Percentiles rank a stretch among this genome's conserved stretches.
phyloP scores from a whole-genome alignment of 768 basidiomycete species.

The Kwoniella newhampshirensis region DNA sequence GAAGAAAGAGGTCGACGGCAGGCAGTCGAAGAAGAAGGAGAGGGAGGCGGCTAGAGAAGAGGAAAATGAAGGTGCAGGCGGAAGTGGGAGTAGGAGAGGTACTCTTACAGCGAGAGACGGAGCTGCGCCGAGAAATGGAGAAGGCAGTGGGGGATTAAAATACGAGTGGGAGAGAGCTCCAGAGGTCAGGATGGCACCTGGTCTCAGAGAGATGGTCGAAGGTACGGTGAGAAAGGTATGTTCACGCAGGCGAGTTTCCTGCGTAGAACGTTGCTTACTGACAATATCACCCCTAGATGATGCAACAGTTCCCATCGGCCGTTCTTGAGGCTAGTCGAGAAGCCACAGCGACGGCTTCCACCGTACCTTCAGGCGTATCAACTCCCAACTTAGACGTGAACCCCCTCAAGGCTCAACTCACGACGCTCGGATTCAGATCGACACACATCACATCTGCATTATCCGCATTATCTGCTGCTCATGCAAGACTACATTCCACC shows the following conservation, averaged over 20 bases:
- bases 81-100: slow-evolving; percentile 24
- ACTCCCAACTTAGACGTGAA: slow-evolving; percentile 54
- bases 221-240: slow-evolving; percentile 72
- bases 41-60: slow-evolving; percentile 29
- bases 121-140: not conserved
- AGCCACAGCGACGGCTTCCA: slow-evolving; percentile 29
- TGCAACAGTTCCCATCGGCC: slow-evolving; percentile 52
- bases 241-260: not conserved
- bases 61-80: slow-evolving; percentile 54
- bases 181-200: slow-evolving; percentile 80
- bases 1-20: slow-evolving; percentile 64
- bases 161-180: slow-evolving; percentile 53
- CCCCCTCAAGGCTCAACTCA: slow-evolving; percentile 61
- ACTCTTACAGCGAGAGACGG: slow-evolving; percentile 14
- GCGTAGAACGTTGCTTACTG: not conserved
- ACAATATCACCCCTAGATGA: slow-evolving; percentile 40
- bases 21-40: slow-evolving; percentile 64
- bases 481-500: slow-evolving; percentile 52
- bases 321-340: slow-evolving; percentile 51
- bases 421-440: slow-evolving; percentile 65
- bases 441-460: slow-evolving; percentile 61
- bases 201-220: slow-evolving; percentile 76
- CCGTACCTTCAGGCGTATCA: slow-evolving; percentile 26
- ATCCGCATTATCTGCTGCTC: slow-evolving; percentile 51
- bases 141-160: slow-evolving; percentile 25